Evolutionary conservation across 345 rosid genomes (phyloP).

Genomic region (Citropsis articulata): DNA sequence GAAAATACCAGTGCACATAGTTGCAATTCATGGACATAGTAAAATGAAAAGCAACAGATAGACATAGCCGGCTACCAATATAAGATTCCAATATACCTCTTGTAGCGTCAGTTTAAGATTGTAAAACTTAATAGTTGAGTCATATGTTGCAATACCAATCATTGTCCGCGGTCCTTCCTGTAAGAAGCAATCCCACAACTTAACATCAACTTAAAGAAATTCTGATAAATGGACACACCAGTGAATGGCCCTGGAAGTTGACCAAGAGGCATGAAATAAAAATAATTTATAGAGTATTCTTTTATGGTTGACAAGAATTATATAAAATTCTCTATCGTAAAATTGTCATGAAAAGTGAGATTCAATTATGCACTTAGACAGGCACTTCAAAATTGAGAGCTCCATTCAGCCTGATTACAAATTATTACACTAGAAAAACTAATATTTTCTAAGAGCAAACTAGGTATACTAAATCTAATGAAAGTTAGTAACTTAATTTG

Average conservation of each 20-base stretch:
- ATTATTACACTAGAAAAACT: neutral
- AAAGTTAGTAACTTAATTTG: neutral
- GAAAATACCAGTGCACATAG: neutral
- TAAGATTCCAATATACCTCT: constrained; percentile 36
- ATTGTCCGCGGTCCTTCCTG: constrained; percentile 97
- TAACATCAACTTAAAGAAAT: neutral
- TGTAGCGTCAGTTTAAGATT: constrained; percentile 84
- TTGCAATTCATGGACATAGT: neutral
- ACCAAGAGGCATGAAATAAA: neutral
- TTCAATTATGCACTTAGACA: neutral
- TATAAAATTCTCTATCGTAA: neutral
- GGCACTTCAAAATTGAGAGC: neutral
- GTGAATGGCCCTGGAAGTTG: neutral
- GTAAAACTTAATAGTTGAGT: constrained; percentile 89
- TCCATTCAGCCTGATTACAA: neutral
- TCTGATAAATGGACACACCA: neutral
- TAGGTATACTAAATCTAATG: neutral
- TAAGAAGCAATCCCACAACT: constrained; percentile 14
- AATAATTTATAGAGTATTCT: neutral
- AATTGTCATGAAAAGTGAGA: neutral
- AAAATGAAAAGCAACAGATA: neutral
- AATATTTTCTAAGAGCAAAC: neutral
- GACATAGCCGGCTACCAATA: neutral
- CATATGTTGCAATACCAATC: constrained; percentile 97
- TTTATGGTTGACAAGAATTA: neutral